Evolutionary conservation across 1,139 yeast species (phyloP).

Genomic region (Lizanozyma gosingica): DNA sequence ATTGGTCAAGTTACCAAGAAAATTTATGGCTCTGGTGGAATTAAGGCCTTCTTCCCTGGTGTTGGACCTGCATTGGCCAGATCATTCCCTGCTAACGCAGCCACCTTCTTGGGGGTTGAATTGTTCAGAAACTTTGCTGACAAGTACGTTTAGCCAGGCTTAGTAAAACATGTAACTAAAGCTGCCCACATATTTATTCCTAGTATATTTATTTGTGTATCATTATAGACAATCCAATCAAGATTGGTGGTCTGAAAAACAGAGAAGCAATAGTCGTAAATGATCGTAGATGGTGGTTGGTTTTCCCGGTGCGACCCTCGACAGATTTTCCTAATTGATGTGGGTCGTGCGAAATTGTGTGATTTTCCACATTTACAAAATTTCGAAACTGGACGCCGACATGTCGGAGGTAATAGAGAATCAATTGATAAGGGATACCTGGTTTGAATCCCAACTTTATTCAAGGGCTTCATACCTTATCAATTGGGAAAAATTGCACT

Average conservation of each 20-base stretch:
- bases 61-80: conserved; percentile 91
- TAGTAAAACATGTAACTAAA: no score
- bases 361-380: neutral
- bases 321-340: no score
- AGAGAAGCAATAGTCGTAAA: no score
- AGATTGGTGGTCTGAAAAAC: no score
- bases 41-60: conserved; percentile 95
- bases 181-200: no score
- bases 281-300: no score
- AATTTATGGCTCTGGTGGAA: conserved; percentile 64
- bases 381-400: neutral
- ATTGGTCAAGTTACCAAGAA: conserved; percentile 58
- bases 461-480: neutral
- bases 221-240: no score
- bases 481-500: conserved; percentile 5
- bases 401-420: no score
- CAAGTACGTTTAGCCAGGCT: conserved; percentile 11
- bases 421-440: neutral
- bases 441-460: neutral
- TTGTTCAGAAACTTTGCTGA: conserved; percentile 66
- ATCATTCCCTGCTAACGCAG: conserved; percentile 97
- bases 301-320: no score
- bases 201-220: no score
- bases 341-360: neutral
- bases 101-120: conserved; percentile 94